Conservation (phyloP, 2,329 filamentous ascomycete genomes). For the Boeremia exigua region DNA sequence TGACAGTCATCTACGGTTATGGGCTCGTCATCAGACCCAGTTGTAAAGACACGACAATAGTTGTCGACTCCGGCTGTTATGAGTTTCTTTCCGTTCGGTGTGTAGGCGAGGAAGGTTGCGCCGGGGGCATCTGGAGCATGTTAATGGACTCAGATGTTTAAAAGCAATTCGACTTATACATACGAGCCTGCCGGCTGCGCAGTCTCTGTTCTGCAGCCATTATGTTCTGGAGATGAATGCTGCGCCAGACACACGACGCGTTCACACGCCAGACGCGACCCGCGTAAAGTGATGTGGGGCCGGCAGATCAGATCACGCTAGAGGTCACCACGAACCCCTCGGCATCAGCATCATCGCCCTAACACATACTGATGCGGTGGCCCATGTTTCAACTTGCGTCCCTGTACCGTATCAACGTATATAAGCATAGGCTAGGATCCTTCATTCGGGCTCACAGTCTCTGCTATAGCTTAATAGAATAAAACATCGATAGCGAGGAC, state of each 20-base stretch:
- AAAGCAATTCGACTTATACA: slow-evolving; percentile 14
- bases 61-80: slow-evolving; percentile 94
- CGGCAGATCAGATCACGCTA: slow-evolving; percentile 6
- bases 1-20: slow-evolving; percentile 89
- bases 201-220: slow-evolving; percentile 31
- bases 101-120: slow-evolving; percentile 86
- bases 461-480: no score
- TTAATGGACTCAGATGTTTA: background rate
- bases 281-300: slow-evolving; percentile 17
- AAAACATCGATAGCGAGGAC: no score
- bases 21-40: slow-evolving; percentile 90
- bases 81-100: slow-evolving; percentile 82
- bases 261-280: slow-evolving; percentile 7
- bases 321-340: background rate
- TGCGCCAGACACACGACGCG: slow-evolving; percentile 11
- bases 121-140: slow-evolving; percentile 73
- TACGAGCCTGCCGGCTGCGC: slow-evolving; percentile 43
- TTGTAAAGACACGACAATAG: slow-evolving; percentile 89
- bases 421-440: no score
- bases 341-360: background rate
- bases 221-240: slow-evolving; percentile 2
- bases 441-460: no score
- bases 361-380: no score
- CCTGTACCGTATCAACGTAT: no score
- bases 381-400: no score